Evolutionary conservation across 257 asterid genomes (phyloP).

Genomic region (Nicotiana tabacum): DNA sequence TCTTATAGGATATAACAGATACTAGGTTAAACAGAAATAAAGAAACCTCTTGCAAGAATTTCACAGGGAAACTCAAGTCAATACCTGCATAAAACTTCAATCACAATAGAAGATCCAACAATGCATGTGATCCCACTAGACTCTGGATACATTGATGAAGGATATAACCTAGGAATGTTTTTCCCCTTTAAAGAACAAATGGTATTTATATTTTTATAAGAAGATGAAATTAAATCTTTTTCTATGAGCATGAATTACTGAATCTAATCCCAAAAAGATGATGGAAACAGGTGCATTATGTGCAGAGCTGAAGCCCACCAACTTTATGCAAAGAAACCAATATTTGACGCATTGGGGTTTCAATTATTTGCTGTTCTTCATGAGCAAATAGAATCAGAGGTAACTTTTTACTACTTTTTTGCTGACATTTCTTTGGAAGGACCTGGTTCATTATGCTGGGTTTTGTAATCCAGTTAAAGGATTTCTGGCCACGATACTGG

Average conservation of each 20-base stretch:
- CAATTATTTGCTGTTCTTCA: slow-evolving; percentile 68
- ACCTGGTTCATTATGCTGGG: slow-evolving; percentile 3
- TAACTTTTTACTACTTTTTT: slow-evolving; percentile 14
- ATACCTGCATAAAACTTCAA: background rate
- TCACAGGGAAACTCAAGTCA: background rate
- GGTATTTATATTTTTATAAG: background rate
- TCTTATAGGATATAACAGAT: background rate
- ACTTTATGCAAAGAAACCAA: slow-evolving; percentile 69
- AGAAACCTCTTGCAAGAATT: background rate
- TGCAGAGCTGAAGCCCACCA: slow-evolving; percentile 96
- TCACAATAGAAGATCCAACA: background rate
- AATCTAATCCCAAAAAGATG: background rate
- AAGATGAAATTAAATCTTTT: background rate
- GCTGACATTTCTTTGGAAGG: background rate
- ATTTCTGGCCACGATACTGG: slow-evolving; percentile 93
- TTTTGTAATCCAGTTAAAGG: slow-evolving; percentile 45
- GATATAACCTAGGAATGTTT: background rate
- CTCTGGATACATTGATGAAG: background rate
- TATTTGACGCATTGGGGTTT: slow-evolving; percentile 80
- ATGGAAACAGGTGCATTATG: slow-evolving; percentile 48
- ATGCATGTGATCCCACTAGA: background rate
- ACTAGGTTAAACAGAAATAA: background rate
- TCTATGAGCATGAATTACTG: background rate
- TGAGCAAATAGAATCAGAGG: slow-evolving; percentile 81
- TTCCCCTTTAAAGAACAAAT: background rate